These are phyloP conservation scores for Cladosporium sp. DNA, from an alignment of 2,329 filamentous ascomycete genomes.

Conservation along the genomic window DNA sequence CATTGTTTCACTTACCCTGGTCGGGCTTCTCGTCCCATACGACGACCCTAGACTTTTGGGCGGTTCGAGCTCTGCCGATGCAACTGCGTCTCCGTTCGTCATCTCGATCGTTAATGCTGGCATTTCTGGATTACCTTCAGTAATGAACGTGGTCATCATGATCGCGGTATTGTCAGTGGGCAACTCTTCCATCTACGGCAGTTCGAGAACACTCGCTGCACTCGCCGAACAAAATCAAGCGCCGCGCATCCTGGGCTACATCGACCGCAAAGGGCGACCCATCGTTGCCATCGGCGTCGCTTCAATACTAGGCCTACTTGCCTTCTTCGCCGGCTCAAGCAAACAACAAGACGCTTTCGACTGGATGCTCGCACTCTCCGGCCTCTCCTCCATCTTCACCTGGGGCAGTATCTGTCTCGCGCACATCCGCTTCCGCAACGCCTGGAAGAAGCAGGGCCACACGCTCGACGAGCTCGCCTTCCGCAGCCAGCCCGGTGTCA, in stretches of 20 bases:
- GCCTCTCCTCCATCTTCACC: slow-evolving; percentile 70
- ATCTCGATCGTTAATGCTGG: slow-evolving; percentile 60
- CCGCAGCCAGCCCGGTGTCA: slow-evolving; percentile 51
- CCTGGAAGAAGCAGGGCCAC: slow-evolving; percentile 68
- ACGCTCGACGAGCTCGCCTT: slow-evolving; percentile 63
- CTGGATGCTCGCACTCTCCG: slow-evolving; percentile 76
- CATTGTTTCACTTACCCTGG: slow-evolving; percentile 30
- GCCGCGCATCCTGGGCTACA: slow-evolving; percentile 56
- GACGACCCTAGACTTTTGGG: slow-evolving; percentile 35
- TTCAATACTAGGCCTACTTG: slow-evolving; percentile 65
- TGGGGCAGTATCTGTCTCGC: slow-evolving; percentile 84
- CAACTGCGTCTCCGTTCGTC: slow-evolving; percentile 59
- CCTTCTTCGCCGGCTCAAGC: slow-evolving; percentile 67
- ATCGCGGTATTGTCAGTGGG: slow-evolving; percentile 58
- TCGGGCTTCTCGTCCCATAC: slow-evolving; percentile 32
- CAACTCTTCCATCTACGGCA: slow-evolving; percentile 52
- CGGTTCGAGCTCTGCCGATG: slow-evolving; percentile 29
- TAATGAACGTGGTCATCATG: slow-evolving; percentile 66
- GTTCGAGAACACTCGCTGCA: slow-evolving; percentile 82
- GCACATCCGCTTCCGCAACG: slow-evolving; percentile 82
- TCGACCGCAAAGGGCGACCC: slow-evolving; percentile 79
- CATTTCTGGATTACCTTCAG: slow-evolving; percentile 55
- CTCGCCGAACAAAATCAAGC: slow-evolving; percentile 67
- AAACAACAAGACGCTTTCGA: slow-evolving; percentile 62
- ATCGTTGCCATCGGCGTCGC: slow-evolving; percentile 64